Evolutionary conservation across 768 basidiomycete genomes (phyloP).

Genomic region (Tylopilus subfusipes): DNA sequence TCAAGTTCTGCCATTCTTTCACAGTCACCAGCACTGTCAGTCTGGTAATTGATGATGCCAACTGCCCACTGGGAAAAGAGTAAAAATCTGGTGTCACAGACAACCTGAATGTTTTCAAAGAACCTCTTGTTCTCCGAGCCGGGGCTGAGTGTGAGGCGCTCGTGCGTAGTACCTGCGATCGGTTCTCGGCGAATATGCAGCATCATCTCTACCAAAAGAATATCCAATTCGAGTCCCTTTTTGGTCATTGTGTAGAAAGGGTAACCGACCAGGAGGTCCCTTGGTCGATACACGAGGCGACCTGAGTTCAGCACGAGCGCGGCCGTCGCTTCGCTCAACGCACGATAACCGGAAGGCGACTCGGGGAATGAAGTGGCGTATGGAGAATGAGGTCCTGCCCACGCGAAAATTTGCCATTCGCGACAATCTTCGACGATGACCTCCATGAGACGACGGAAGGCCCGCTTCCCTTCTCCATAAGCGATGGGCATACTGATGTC

Average conservation of each 20-base stretch:
- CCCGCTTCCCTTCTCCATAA: conserved; percentile 25
- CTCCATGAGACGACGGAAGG: conserved; percentile 27
- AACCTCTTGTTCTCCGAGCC: conserved; percentile 9
- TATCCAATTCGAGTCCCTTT: conserved; percentile 18
- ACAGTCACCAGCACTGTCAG: conserved; percentile 14
- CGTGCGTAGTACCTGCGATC: conserved; percentile 5
- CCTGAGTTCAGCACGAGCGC: neutral
- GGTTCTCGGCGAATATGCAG: conserved; percentile 14
- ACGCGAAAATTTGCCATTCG: conserved; percentile 22
- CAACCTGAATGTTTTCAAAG: conserved; percentile 14
- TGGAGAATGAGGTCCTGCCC: conserved; percentile 22
- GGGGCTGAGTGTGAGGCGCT: conserved; percentile 15
- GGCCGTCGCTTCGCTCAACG: neutral
- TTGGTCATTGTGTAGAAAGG: conserved; percentile 25
- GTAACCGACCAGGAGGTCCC: conserved; percentile 12
- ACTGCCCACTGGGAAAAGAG: conserved; percentile 25
- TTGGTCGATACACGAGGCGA: conserved; percentile 4
- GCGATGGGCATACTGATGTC: conserved; percentile 21
- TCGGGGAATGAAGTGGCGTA: conserved; percentile 18
- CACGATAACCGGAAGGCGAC: conserved; percentile 19
- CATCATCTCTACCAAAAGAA: conserved; percentile 26
- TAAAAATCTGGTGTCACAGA: conserved; percentile 18
- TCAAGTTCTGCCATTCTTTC: conserved; percentile 14
- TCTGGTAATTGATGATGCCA: conserved; percentile 23
- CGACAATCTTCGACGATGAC: conserved; percentile 16